Conservation (phyloP, 2,329 filamentous ascomycete genomes). For the Incumbomyces lentus region DNA sequence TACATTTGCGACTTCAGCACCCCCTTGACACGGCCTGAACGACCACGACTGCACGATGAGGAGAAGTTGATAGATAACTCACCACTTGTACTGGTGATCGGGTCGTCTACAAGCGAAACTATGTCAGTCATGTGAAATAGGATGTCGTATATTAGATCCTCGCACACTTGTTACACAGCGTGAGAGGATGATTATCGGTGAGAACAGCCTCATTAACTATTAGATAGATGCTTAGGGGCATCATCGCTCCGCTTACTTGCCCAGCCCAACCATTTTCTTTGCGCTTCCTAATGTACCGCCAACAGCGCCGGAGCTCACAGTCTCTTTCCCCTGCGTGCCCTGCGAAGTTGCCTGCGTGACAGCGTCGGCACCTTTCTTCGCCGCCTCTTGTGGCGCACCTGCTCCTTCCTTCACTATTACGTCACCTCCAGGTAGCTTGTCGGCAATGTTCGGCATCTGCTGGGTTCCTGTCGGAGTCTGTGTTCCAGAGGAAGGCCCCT, state of each 20-base stretch:
- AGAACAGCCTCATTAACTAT: too few species aligned
- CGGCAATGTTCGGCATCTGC: neutral
- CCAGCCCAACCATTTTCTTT: neutral
- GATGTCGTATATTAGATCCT: too few species aligned
- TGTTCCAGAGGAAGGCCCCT: neutral
- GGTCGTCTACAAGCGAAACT: too few species aligned
- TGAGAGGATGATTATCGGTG: too few species aligned
- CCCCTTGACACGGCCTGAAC: too few species aligned
- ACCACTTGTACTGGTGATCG: too few species aligned
- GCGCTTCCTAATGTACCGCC: neutral
- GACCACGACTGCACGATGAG: too few species aligned
- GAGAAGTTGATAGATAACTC: too few species aligned
- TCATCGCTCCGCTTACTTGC: neutral
- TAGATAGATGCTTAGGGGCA: too few species aligned
- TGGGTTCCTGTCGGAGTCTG: neutral
- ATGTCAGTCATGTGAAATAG: too few species aligned
- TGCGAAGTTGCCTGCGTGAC: neutral
- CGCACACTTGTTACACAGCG: too few species aligned
- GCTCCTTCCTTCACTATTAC: neutral
- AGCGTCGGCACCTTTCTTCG: neutral
- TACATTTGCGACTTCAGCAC: too few species aligned
- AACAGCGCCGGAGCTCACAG: slow-evolving; percentile 1
- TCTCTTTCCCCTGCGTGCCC: neutral
- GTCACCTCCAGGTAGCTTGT: neutral
- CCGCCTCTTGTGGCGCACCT: neutral